phyloP scores from a whole-genome alignment of 257 asterid species.

The Petrea volubilis region DNA sequence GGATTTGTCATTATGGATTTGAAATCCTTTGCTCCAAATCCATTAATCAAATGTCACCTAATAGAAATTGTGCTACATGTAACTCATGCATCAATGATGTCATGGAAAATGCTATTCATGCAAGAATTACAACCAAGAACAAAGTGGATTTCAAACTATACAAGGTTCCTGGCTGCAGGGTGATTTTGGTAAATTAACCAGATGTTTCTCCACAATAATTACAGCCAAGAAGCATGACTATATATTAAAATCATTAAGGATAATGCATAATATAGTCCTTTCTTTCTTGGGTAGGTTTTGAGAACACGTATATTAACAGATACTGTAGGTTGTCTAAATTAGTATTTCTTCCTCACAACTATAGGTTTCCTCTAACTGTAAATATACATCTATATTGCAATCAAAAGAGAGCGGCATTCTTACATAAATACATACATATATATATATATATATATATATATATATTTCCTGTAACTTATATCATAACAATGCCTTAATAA shows the following conservation, averaged over 20 bases:
- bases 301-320: neutral
- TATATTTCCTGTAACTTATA: neutral
- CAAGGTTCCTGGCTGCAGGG: neutral
- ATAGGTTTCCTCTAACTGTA: neutral
- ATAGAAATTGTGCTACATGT: neutral
- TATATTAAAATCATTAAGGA: neutral
- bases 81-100: neutral
- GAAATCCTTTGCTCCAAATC: no score
- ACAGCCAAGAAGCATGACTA: neutral
- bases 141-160: neutral
- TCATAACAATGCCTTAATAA: neutral
- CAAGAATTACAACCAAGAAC: constrained; percentile 4
- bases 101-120: neutral
- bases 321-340: neutral
- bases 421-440: no score
- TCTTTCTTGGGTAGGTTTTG: neutral
- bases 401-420: no score
- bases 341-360: neutral
- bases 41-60: no score
- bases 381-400: no score
- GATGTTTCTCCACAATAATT: neutral
- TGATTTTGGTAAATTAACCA: neutral
- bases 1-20: no score
- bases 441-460: neutral
- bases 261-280: neutral